A percentile compares a stretch with the other conserved stretches of the same genome.
Conservation (phyloP, 768 basidiomycete genomes). For the Leccinum arenicola region DNA sequence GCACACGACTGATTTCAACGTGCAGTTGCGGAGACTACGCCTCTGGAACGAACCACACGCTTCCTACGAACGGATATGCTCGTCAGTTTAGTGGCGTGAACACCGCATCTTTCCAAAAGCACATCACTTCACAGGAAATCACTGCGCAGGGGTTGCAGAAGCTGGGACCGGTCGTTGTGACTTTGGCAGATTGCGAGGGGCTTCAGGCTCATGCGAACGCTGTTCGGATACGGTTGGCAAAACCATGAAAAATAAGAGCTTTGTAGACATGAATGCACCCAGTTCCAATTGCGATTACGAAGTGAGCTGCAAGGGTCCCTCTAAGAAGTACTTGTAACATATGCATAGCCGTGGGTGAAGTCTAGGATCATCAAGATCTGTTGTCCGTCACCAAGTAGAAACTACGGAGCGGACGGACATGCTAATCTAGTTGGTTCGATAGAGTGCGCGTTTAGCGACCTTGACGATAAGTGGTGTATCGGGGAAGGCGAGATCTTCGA, state of each 20-base stretch:
- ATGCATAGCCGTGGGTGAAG: slow-evolving; percentile 5
- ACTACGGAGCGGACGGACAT: slow-evolving; percentile 10
- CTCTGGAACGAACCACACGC: slow-evolving; percentile 97
- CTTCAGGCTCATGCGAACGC: slow-evolving; percentile 95
- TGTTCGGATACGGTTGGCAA: slow-evolving; percentile 74
- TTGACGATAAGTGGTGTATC: slow-evolving; percentile 88
- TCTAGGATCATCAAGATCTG: slow-evolving; percentile 23
- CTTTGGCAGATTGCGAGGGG: slow-evolving; percentile 92
- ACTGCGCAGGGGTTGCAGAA: slow-evolving; percentile 69
- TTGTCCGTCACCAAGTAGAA: slow-evolving; percentile 10
- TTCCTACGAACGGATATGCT: slow-evolving; percentile 95
- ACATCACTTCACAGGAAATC: slow-evolving; percentile 96
- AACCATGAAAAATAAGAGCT: slow-evolving; percentile 3
- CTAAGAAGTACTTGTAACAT: slow-evolving; percentile 14
- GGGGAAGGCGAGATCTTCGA: slow-evolving; percentile 92
- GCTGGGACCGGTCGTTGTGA: slow-evolving; percentile 86
- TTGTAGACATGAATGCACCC: neutral
- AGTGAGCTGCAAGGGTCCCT: slow-evolving; percentile 5
- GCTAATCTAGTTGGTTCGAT: slow-evolving; percentile 85
- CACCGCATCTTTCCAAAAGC: slow-evolving; percentile 96
- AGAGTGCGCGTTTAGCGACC: slow-evolving; percentile 91
- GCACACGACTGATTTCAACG: slow-evolving; percentile 8
- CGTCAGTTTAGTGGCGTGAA: slow-evolving; percentile 98
- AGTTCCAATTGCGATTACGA: neutral
- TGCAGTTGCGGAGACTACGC: slow-evolving; percentile 96